These are phyloP conservation scores for Cardamine resedifolia DNA, from an alignment of 345 rosid genomes.

Conservation along the genomic window DNA sequence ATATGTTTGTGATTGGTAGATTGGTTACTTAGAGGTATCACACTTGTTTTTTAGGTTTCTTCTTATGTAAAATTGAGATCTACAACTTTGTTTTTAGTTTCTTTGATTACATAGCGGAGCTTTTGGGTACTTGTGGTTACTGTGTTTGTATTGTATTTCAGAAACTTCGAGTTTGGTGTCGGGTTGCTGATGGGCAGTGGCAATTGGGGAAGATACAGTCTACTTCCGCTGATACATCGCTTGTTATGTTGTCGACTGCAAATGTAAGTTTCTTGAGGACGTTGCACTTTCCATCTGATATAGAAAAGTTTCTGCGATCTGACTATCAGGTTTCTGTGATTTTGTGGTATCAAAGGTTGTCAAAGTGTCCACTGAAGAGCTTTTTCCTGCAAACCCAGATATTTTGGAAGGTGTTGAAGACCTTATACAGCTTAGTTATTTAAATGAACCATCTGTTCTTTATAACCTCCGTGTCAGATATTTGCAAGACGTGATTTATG, in stretches of 20 bases:
- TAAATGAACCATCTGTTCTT: conserved; percentile 94
- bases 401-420: conserved; percentile 84
- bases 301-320: conserved; percentile 17
- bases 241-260: conserved; percentile 61
- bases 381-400: conserved; percentile 94
- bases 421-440: conserved; percentile 87
- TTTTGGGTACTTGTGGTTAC: conserved; percentile 2
- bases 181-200: conserved; percentile 60
- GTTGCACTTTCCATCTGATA: conserved; percentile 12
- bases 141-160: conserved; percentile 38
- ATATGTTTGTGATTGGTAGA: conserved; percentile 1
- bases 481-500: conserved; percentile 78
- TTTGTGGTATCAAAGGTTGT: conserved; percentile 57
- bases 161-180: conserved; percentile 93
- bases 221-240: conserved; percentile 62
- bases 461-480: conserved; percentile 81
- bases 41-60: background rate
- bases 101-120: background rate
- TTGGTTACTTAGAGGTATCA: conserved; percentile 3
- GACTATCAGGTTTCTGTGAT: background rate
- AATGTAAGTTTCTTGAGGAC: conserved; percentile 51
- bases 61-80: background rate
- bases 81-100: background rate
- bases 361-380: conserved; percentile 64
- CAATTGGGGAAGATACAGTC: conserved; percentile 74